A percentile compares a stretch with the other conserved stretches of the same genome.
Evolutionary conservation across 2,329 filamentous ascomycete species (phyloP).

Genomic region (Pseudocercospora cruenta): DNA sequence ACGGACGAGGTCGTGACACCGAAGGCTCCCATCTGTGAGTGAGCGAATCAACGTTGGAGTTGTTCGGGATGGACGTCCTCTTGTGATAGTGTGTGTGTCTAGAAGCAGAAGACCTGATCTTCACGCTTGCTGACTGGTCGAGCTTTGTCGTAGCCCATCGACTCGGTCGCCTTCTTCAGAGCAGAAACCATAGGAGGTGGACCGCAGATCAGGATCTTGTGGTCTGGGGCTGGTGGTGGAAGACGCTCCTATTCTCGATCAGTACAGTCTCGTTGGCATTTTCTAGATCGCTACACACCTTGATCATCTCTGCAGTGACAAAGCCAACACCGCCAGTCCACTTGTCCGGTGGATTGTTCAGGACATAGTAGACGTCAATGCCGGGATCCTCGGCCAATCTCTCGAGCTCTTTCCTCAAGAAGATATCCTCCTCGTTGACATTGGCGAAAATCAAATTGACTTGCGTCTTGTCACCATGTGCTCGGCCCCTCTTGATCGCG

Average conservation of each 20-base stretch:
- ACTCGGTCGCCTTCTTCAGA: conserved; percentile 93
- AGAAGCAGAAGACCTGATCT: conserved; percentile 98
- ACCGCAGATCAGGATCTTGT: conserved; percentile 93
- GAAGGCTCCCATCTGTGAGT: not conserved
- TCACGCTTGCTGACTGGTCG: conserved; percentile 95
- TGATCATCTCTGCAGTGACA: conserved; percentile 94
- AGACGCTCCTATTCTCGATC: conserved; percentile 65
- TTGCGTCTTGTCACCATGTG: conserved; percentile 72
- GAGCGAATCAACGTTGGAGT: not conserved
- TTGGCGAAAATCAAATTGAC: conserved; percentile 97
- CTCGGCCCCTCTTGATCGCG: conserved; percentile 64
- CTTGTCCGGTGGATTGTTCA: conserved; percentile 90
- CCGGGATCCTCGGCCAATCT: conserved; percentile 74
- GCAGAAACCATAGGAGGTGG: conserved; percentile 96
- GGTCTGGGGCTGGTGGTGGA: conserved; percentile 78
- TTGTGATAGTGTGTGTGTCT: conserved; percentile 15
- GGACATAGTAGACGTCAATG: conserved; percentile 89
- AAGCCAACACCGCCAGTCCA: conserved; percentile 95
- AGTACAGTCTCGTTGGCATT: conserved; percentile 12
- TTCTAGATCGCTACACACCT: conserved; percentile 50
- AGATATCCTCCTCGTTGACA: conserved; percentile 87
- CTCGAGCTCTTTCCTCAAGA: conserved; percentile 91
- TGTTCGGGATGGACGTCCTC: not conserved
- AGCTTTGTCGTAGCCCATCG: conserved; percentile 88
- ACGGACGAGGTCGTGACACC: not conserved